These are phyloP conservation scores for Jatropha multifida DNA, from an alignment of 441 rosid genomes.

Conservation along the genomic window DNA sequence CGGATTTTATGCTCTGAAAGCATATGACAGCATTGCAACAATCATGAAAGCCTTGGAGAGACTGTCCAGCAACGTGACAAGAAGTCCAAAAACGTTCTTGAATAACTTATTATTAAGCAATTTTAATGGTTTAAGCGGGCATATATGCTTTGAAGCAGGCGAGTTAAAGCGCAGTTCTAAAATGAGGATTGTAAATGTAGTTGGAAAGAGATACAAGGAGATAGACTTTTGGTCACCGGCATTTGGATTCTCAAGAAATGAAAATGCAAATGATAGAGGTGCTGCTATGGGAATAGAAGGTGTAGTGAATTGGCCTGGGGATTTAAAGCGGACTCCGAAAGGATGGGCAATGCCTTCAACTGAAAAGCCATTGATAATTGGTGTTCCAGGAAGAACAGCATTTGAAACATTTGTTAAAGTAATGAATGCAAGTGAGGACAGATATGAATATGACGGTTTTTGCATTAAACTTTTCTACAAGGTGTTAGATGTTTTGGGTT, in stretches of 20 bases:
- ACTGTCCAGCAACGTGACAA: background rate
- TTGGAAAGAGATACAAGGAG: constrained; percentile 35
- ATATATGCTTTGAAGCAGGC: constrained; percentile 27
- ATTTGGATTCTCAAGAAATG: constrained; percentile 28
- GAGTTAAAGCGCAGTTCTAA: constrained; percentile 6
- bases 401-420: constrained; percentile 34
- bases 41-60: constrained; percentile 16
- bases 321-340: constrained; percentile 28
- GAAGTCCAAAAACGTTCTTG: constrained; percentile 16
- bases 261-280: background rate
- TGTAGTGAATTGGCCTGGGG: constrained; percentile 43
- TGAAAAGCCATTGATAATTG: constrained; percentile 25
- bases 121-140: constrained; percentile 37
- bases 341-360: constrained; percentile 29
- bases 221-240: constrained; percentile 36
- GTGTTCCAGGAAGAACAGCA: constrained; percentile 26
- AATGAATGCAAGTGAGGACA: constrained; percentile 14
- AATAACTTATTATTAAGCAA: constrained; percentile 18
- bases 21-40: constrained; percentile 32
- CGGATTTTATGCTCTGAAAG: constrained; percentile 31
- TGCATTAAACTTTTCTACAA: constrained; percentile 43
- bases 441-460: constrained; percentile 34
- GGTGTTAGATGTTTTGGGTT: constrained; percentile 20
- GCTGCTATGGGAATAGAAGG: constrained; percentile 8
- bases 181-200: constrained; percentile 31